phyloP scores from a whole-genome alignment of 768 basidiomycete species.

The Mycena maculata region DNA sequence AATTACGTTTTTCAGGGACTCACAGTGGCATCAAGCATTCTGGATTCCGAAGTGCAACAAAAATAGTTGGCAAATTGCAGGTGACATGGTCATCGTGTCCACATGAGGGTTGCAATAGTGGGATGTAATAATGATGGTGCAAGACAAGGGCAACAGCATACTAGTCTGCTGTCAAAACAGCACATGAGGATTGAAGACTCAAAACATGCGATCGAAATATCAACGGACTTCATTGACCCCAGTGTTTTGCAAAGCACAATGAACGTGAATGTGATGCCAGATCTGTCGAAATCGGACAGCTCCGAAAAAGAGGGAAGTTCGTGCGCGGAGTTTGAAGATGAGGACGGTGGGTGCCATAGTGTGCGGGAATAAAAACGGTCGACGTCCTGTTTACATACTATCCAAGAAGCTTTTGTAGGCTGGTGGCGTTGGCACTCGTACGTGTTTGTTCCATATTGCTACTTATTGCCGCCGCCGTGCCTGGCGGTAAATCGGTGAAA shows the following conservation, averaged over 20 bases:
- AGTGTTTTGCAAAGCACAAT: neutral
- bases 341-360: neutral
- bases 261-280: neutral
- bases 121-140: too few relatives aligned
- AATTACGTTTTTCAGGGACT: neutral
- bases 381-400: neutral
- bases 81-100: neutral
- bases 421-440: neutral
- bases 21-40: neutral
- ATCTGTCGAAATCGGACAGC: neutral
- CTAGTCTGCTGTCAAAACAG: too few relatives aligned
- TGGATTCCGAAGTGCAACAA: neutral
- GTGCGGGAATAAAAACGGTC: neutral
- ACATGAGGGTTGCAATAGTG: neutral
- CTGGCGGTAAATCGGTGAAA: too few relatives aligned
- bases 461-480: too few relatives aligned
- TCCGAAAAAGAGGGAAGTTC: neutral
- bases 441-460: too few relatives aligned
- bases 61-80: neutral
- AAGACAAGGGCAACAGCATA: too few relatives aligned
- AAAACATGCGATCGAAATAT: neutral
- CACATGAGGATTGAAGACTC: neutral
- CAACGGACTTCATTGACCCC: neutral
- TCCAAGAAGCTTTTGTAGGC: neutral
- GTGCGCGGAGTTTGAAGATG: neutral